Evolutionary conservation across 2,329 filamentous ascomycete species (phyloP).

Genomic region (Colletotrichum theobromicola): DNA sequence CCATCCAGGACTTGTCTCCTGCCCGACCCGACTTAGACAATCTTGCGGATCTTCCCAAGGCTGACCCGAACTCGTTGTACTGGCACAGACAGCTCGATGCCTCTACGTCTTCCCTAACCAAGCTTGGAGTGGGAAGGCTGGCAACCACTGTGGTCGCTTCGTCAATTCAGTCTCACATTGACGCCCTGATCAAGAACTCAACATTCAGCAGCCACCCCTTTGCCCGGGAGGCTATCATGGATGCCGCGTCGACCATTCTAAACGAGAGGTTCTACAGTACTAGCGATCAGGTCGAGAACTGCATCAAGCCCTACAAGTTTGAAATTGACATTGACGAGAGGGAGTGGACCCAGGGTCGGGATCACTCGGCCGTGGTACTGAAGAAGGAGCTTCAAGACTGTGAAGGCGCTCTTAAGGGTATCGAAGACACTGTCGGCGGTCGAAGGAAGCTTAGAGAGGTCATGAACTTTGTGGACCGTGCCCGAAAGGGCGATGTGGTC

Average conservation of each 20-base stretch:
- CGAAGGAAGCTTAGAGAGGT: conserved; percentile 88
- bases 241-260: conserved; percentile 87
- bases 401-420: conserved; percentile 74
- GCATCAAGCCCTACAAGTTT: conserved; percentile 98
- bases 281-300: conserved; percentile 97
- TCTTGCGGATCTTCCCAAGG: conserved; percentile 80
- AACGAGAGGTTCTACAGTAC: conserved; percentile 97
- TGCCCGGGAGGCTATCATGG: conserved; percentile 88
- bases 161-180: conserved; percentile 84
- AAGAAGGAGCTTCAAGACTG: conserved; percentile 88
- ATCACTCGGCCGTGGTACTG: conserved; percentile 81
- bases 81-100: conserved; percentile 96
- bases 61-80: conserved; percentile 82
- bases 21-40: conserved; percentile 72
- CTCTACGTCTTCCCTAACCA: conserved; percentile 87
- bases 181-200: conserved; percentile 77
- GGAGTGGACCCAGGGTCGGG: conserved; percentile 86
- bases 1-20: conserved; percentile 79
- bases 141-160: conserved; percentile 91
- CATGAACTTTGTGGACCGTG: conserved; percentile 87
- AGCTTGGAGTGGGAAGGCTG: conserved; percentile 89
- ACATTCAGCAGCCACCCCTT: conserved; percentile 92
- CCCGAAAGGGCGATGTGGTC: conserved; percentile 82
- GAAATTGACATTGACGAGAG: conserved; percentile 92
- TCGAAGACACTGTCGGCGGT: conserved; percentile 82